Evolutionary conservation across 208 protist species (phyloP).

Genomic region (Lotmaria passim): DNA sequence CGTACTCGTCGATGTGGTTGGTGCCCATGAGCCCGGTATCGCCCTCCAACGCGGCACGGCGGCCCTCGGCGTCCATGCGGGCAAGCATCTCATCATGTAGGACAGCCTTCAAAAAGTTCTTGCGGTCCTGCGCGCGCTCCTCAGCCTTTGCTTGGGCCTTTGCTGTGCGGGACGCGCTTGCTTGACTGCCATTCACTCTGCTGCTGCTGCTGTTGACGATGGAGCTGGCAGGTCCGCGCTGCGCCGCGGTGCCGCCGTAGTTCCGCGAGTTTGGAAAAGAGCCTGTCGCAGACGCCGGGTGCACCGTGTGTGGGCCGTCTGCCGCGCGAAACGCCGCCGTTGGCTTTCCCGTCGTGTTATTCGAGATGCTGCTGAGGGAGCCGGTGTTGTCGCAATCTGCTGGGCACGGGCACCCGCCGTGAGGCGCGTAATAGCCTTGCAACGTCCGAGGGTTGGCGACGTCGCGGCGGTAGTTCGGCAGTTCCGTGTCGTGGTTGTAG

Average conservation of each 20-base stretch:
- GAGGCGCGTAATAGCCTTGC: conserved; percentile 66
- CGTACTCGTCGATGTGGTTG: conserved; percentile 57
- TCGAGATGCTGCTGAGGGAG: conserved; percentile 16
- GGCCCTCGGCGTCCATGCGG: conserved; percentile 60
- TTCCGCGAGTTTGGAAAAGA: conserved; percentile 70
- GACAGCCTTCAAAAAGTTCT: conserved; percentile 76
- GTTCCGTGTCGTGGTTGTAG: conserved; percentile 55
- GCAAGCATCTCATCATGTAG: conserved; percentile 75
- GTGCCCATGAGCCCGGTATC: conserved; percentile 58
- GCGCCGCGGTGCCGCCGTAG: conserved; percentile 67
- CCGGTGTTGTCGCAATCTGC: conserved; percentile 23
- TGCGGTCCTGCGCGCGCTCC: conserved; percentile 68
- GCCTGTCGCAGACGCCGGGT: conserved; percentile 15
- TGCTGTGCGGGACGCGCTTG: conserved; percentile 14
- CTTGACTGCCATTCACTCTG: not conserved
- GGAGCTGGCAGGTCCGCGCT: conserved; percentile 40
- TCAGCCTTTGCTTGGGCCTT: conserved; percentile 40
- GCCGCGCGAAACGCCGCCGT: conserved; percentile 44
- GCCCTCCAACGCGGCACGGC: conserved; percentile 50
- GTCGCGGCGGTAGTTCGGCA: conserved; percentile 74
- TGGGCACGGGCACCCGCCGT: conserved; percentile 65
- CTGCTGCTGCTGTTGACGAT: conserved; percentile 29
- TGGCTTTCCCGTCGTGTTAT: conserved; percentile 11
- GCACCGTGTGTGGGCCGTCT: conserved; percentile 48
- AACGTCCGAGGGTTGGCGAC: conserved; percentile 66